Evolutionary conservation across 805 yeast genomes (phyloP), one percentile per base, ranked within the genome.

Genomic region (Hyphopichia homilentoma): DNA sequence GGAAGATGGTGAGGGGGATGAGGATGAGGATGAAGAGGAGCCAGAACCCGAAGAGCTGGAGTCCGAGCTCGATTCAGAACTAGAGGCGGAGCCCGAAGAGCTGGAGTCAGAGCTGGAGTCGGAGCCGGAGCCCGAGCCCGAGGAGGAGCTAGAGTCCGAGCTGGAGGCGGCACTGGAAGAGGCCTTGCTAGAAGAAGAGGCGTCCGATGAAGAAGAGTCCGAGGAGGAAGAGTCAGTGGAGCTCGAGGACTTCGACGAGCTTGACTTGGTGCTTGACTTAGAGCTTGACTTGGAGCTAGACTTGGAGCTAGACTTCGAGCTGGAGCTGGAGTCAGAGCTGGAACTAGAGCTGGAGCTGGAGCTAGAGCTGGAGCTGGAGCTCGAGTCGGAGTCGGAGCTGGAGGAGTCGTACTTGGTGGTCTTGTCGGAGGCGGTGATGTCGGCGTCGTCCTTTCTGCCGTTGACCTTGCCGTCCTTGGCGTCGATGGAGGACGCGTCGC

Each of bases 381-480:
- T 19, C n/a, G 25, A 16, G 9, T 30, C 15, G 7, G 32, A 22
- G n/a, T 32, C 22, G 2, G 34, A 26, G 3, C 33, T 7, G 3
- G 31, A 31, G 2, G 32, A 27, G 1, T 19, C 8, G 1, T 13
- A 2, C 2, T 28, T 17, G 11, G 29, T 18, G 4, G 24, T n/a
- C 9, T 15, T 7, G 4, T 24, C 17, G 14, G 16, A 9, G n/a
- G 29, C 7, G 8, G 22, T 12, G 6, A 27, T 27, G 43, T 58
- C 53, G 14, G 70, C 79, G 28, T 61, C 47, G 1, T 48, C 54
- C 25, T 56, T 47, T 58, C 84, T 71, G 15, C 86, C 87, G 36
- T 77, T 68, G 22, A 85, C 70, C 29, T 61, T 48, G 40, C 87
- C 87, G 47, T 64, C 70, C n/a, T 57, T 57, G 11, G 83, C 77